phyloP scores from a whole-genome alignment of 2,329 filamentous ascomycete genomes.

The Stachybotrys echinatus region DNA sequence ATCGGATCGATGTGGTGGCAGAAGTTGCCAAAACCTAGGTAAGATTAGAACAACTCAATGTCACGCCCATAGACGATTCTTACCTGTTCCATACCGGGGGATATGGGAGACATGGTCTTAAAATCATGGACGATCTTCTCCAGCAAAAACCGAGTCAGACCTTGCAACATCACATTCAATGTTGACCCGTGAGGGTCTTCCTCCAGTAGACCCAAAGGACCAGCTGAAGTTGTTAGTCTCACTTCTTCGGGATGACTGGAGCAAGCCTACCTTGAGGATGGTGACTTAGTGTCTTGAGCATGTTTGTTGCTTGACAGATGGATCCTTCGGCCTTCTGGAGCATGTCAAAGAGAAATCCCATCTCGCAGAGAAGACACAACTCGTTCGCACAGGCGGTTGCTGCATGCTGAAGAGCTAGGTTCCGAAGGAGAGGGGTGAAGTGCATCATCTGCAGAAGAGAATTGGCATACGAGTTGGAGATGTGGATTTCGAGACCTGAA shows the following conservation, averaged over 20 bases:
- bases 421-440: constrained; percentile 83
- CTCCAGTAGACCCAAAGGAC: constrained; percentile 75
- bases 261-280: constrained; percentile 61
- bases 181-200: constrained; percentile 71
- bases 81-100: constrained; percentile 66
- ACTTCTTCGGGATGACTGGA: neutral
- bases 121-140: constrained; percentile 77
- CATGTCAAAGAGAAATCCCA: constrained; percentile 97
- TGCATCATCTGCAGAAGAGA: constrained; percentile 85
- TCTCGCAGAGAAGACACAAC: constrained; percentile 82
- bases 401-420: constrained; percentile 82
- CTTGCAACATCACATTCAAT: constrained; percentile 78
- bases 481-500: constrained; percentile 92
- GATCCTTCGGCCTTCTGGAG: constrained; percentile 90
- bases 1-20: constrained; percentile 70
- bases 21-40: constrained; percentile 57
- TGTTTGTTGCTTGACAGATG: constrained; percentile 93
- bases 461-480: constrained; percentile 95
- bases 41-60: neutral
- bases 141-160: constrained; percentile 78
- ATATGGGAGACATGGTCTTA: constrained; percentile 57
- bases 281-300: constrained; percentile 82
- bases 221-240: constrained; percentile 39
- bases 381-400: constrained; percentile 80
- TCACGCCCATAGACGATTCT: neutral